Conservation (phyloP, 495 filamentous ascomycete genomes). For the Penicillium chermesinum region DNA sequence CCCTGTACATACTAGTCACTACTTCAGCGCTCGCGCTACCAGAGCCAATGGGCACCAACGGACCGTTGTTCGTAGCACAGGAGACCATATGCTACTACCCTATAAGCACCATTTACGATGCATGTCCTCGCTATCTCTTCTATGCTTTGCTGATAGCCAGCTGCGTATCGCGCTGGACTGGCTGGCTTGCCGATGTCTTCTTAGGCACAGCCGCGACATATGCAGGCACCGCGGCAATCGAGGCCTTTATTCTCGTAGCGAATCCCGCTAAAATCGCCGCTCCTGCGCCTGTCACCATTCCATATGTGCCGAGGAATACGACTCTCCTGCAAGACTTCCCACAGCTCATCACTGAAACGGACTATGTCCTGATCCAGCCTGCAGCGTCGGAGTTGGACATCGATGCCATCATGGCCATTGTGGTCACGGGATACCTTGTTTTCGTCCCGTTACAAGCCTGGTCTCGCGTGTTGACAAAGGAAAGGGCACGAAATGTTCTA, state of each 20-base stretch:
- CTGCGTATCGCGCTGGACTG: conserved; percentile 31
- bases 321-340: conserved; percentile 19
- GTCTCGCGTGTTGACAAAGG: conserved; percentile 25
- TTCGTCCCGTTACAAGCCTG: conserved; percentile 34
- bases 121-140: conserved; percentile 33
- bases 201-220: conserved; percentile 31
- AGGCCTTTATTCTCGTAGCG: conserved; percentile 31
- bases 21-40: background rate
- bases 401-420: conserved; percentile 33
- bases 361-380: conserved; percentile 19
- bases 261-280: conserved; percentile 7
- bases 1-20: background rate
- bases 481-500: conserved; percentile 22
- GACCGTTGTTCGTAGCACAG: conserved; percentile 31
- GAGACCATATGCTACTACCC: conserved; percentile 32
- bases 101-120: conserved; percentile 34
- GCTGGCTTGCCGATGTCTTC: conserved; percentile 31
- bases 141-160: conserved; percentile 27
- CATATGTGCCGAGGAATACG: conserved; percentile 17
- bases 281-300: conserved; percentile 21
- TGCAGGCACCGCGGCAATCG: conserved; percentile 31
- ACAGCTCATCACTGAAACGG: conserved; percentile 18
- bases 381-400: conserved; percentile 29
- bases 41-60: conserved; percentile 8
- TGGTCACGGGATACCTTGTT: conserved; percentile 35